Percentiles rank a stretch among this genome's conserved stretches.
Evolutionary conservation across 2,329 filamentous ascomycete species (phyloP).

Genomic region (Venturia effusa): DNA sequence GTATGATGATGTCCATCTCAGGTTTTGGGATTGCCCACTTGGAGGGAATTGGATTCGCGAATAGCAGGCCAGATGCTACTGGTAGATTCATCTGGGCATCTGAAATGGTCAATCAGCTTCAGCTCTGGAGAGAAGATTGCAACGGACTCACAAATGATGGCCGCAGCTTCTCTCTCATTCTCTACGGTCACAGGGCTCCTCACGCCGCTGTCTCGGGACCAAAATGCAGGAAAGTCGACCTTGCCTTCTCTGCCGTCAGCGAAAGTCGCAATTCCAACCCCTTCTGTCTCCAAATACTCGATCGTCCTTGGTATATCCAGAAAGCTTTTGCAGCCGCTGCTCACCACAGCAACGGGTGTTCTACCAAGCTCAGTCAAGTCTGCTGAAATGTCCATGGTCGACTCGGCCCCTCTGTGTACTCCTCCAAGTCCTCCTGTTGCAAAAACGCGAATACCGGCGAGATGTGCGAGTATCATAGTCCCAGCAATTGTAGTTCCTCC

Average conservation of each 20-base stretch:
- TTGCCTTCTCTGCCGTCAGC: constrained; percentile 62
- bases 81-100: constrained; percentile 63
- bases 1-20: constrained; percentile 29
- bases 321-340: constrained; percentile 91
- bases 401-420: constrained; percentile 80
- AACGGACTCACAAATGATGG: constrained; percentile 57
- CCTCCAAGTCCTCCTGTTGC: constrained; percentile 91
- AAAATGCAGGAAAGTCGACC: constrained; percentile 88
- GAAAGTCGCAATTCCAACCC: constrained; percentile 80
- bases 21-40: constrained; percentile 57
- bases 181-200: constrained; percentile 66
- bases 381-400: constrained; percentile 85
- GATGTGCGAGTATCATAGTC: constrained; percentile 79
- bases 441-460: constrained; percentile 85
- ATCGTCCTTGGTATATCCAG: constrained; percentile 83
- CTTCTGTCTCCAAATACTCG: constrained; percentile 65
- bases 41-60: constrained; percentile 78
- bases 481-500: constrained; percentile 90
- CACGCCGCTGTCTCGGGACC: constrained; percentile 74
- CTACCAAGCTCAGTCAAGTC: constrained; percentile 89
- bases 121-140: not conserved
- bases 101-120: constrained; percentile 17
- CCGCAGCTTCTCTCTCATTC: constrained; percentile 71
- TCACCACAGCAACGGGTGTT: constrained; percentile 78
- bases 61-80: constrained; percentile 68